Evolutionary conservation across 176 grass and related monocot genomes (phyloP).

Genomic region (Olyra latifolia): DNA sequence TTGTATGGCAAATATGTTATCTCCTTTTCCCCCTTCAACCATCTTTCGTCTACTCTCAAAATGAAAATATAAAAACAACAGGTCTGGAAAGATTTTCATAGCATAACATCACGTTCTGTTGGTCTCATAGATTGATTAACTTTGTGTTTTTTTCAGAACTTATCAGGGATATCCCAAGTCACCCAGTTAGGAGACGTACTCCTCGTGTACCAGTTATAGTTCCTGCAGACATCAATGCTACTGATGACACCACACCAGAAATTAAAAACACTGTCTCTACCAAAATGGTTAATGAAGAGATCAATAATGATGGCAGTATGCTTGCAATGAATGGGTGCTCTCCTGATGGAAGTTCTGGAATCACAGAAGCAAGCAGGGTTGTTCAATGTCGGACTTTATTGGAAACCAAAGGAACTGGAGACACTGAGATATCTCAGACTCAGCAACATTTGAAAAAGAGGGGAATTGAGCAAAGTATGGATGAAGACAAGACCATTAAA

Average conservation of each 20-base stretch:
- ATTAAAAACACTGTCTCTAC: constrained; percentile 14
- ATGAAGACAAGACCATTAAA: constrained; percentile 9
- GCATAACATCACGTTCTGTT: neutral
- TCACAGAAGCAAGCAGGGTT: constrained; percentile 33
- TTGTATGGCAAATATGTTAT: neutral
- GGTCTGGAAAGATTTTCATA: neutral
- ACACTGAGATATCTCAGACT: constrained; percentile 11
- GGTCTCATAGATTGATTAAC: neutral
- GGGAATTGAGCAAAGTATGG: constrained; percentile 32
- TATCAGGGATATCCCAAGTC: neutral
- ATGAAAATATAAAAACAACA: neutral
- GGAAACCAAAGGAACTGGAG: constrained; percentile 27
- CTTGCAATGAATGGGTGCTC: constrained; percentile 21
- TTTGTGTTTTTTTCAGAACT: constrained; percentile 46
- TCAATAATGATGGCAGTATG: constrained; percentile 5
- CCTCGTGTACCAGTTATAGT: constrained; percentile 43
- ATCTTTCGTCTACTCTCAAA: neutral
- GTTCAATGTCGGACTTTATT: constrained; percentile 26
- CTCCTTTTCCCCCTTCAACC: neutral
- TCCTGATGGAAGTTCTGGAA: constrained; percentile 42
- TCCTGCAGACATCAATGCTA: constrained; percentile 26
- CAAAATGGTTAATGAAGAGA: constrained; percentile 11
- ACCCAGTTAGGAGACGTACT: constrained; percentile 47
- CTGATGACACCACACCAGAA: constrained; percentile 10
- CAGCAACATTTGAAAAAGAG: constrained; percentile 35